Conservation (phyloP, 2,329 filamentous ascomycete species). For the Pseudocercospora vitis region DNA sequence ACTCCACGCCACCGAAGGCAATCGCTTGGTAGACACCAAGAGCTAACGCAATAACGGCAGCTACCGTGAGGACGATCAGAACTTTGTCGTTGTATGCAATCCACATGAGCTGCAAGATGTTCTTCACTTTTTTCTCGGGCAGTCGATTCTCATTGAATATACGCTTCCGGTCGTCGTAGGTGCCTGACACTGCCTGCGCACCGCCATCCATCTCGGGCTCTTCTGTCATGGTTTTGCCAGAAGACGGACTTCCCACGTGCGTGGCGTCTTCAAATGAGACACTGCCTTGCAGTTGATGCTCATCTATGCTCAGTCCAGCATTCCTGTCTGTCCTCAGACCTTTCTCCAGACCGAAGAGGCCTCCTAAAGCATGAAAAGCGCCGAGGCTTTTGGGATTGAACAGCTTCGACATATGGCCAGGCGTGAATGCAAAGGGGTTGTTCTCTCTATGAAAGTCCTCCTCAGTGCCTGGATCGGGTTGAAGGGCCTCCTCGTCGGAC, state of each 20-base stretch:
- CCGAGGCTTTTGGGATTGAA: conserved; percentile 75
- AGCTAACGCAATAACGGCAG: conserved; percentile 70
- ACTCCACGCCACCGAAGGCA: conserved; percentile 65
- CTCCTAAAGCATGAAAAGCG: conserved; percentile 74
- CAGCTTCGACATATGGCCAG: conserved; percentile 77
- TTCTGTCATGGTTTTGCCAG: conserved; percentile 31
- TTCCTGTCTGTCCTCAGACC: conserved; percentile 66
- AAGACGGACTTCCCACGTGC: conserved; percentile 30
- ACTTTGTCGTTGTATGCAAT: conserved; percentile 82
- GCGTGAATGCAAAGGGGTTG: conserved; percentile 82
- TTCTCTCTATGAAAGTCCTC: conserved; percentile 71
- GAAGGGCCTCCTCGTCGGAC: conserved; percentile 67
- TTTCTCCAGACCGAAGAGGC: conserved; percentile 69
- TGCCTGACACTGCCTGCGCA: conserved; percentile 31
- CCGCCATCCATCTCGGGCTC: conserved; percentile 26
- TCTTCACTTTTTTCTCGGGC: conserved; percentile 69
- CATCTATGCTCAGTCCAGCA: conserved; percentile 69
- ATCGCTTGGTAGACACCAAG: conserved; percentile 68
- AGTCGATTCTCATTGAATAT: conserved; percentile 70
- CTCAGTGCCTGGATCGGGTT: conserved; percentile 73
- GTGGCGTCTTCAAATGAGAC: conserved; percentile 67
- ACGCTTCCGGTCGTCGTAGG: conserved; percentile 64
- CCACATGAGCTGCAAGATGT: conserved; percentile 71
- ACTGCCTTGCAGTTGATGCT: conserved; percentile 61
- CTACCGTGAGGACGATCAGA: conserved; percentile 68